Percentiles rank a stretch among this genome's conserved stretches.
These are phyloP conservation scores for Dactylellina drechsleri DNA, from an alignment of 2,329 filamentous ascomycete species.

Conservation along the genomic window DNA sequence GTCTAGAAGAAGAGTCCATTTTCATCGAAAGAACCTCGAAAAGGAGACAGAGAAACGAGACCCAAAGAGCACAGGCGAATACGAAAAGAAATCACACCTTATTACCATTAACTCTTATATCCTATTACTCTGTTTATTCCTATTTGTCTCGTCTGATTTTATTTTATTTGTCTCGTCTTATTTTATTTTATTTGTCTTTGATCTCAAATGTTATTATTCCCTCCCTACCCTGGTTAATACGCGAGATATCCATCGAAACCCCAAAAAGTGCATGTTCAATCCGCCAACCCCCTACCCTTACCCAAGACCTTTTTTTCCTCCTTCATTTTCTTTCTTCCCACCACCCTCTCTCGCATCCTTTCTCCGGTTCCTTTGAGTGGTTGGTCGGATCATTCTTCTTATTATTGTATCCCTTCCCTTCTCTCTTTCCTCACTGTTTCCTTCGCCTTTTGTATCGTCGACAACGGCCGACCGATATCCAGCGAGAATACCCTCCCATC, in stretches of 20 bases:
- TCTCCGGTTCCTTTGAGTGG: background rate
- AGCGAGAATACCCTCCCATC: background rate
- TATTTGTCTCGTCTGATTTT: no score
- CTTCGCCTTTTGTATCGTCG: background rate
- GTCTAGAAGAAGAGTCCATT: no score
- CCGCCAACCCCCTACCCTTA: background rate
- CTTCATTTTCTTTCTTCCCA: slow-evolving; percentile 4
- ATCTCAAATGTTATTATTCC: background rate
- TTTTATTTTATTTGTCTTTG: background rate
- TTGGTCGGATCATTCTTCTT: background rate
- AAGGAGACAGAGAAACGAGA: no score
- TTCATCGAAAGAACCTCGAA: no score
- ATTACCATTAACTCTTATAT: no score
- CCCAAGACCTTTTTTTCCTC: background rate
- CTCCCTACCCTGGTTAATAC: no score
- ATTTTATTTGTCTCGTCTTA: background rate
- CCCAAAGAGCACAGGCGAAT: no score
- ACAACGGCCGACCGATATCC: background rate
- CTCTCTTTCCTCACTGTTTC: slow-evolving; percentile 2
- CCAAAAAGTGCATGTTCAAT: no score
- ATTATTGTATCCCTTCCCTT: slow-evolving; percentile 15
- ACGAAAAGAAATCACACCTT: no score
- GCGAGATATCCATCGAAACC: background rate
- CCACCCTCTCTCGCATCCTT: slow-evolving; percentile 5
- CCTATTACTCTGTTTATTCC: no score